phyloP scores from a whole-genome alignment of 73 alveolate species.

The Paramecium tetraurelia region DNA sequence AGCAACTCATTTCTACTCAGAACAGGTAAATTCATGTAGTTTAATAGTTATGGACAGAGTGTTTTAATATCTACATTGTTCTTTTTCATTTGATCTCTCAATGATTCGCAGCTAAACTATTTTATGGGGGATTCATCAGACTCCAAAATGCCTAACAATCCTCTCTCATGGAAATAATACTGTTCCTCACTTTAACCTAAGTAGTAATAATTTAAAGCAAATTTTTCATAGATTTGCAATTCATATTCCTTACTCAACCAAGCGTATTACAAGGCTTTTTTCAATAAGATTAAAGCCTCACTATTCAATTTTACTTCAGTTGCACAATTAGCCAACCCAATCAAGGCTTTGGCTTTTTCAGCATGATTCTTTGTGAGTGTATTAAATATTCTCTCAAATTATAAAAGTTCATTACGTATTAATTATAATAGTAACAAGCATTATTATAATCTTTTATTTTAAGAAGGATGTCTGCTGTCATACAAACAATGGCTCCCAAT shows the following conservation, averaged over 20 bases:
- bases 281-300: not conserved
- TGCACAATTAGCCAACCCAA: not conserved
- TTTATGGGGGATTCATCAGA: not conserved
- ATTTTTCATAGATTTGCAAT: constrained; percentile 7
- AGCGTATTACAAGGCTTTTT: constrained; percentile 27
- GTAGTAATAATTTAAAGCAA: not conserved
- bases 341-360: not conserved
- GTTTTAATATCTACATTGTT: not conserved
- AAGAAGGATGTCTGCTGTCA: not conserved
- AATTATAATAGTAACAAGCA: not conserved
- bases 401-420: not conserved
- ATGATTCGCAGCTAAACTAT: not conserved
- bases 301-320: not conserved
- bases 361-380: not conserved
- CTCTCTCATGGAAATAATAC: constrained; percentile 42
- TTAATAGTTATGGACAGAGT: not conserved
- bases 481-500: not conserved
- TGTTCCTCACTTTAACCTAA: not conserved
- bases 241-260: constrained; percentile 17
- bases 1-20: not conserved
- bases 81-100: not conserved
- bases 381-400: constrained; percentile 24
- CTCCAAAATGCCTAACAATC: not conserved
- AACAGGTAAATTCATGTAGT: not conserved
- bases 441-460: not conserved